phyloP scores from a whole-genome alignment of 176 grass and related monocot genomes.

The Eleusine coracana region DNA sequence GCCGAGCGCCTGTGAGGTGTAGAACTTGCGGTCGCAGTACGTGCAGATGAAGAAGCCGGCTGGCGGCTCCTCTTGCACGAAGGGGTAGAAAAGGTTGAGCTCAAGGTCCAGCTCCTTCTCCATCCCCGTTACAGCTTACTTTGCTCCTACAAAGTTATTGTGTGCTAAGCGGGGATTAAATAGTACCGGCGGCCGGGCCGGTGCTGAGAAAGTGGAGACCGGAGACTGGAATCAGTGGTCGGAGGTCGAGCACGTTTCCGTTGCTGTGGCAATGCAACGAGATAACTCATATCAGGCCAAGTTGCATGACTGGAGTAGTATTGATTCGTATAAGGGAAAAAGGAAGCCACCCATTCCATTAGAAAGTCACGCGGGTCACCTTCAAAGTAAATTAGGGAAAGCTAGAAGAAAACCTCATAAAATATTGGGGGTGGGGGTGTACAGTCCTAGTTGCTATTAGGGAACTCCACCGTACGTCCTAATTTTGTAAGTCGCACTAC shows the following conservation, averaged over 20 bases:
- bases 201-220: not conserved
- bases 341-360: not conserved
- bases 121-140: slow-evolving; percentile 15
- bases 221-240: not conserved
- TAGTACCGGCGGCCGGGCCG: not conserved
- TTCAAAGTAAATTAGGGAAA: not conserved
- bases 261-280: not conserved
- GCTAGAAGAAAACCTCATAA: not conserved
- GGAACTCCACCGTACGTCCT: not conserved
- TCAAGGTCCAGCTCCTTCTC: slow-evolving; percentile 53
- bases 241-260: slow-evolving; percentile 12
- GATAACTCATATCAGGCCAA: not conserved
- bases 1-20: slow-evolving; percentile 69
- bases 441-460: too few relatives aligned
- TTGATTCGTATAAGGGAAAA: not conserved
- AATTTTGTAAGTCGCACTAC: not conserved
- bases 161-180: not conserved
- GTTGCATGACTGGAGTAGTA: not conserved
- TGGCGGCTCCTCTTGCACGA: slow-evolving; percentile 2
- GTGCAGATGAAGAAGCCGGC: slow-evolving; percentile 61
- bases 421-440: not conserved
- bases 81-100: slow-evolving; percentile 31
- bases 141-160: not conserved
- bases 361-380: not conserved
- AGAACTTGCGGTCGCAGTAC: slow-evolving; percentile 69